phyloP scores from a whole-genome alignment of 2,329 filamentous ascomycete genomes.

The Exophiala viscosa region DNA sequence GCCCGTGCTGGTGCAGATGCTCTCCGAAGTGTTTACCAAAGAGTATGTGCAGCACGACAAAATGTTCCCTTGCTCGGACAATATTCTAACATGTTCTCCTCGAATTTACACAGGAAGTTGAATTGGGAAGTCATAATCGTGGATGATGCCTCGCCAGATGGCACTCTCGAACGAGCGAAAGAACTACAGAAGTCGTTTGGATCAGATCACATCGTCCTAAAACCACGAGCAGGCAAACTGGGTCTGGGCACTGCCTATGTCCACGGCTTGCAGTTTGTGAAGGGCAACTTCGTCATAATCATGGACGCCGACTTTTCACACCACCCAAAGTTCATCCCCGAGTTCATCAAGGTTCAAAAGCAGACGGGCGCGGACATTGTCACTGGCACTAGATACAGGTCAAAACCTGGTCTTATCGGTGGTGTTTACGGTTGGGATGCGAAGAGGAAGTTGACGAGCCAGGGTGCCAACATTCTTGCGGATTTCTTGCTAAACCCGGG shows the following conservation, averaged over 20 bases:
- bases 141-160: conserved; percentile 95
- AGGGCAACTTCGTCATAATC: conserved; percentile 96
- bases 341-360: conserved; percentile 83
- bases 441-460: conserved; percentile 69
- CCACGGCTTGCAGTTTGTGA: conserved; percentile 83
- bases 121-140: conserved; percentile 98
- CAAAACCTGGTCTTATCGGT: conserved; percentile 61
- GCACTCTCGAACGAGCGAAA: conserved; percentile 83
- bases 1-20: conserved; percentile 89
- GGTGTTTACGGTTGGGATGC: conserved; percentile 97
- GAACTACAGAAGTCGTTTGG: conserved; percentile 86
- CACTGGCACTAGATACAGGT: conserved; percentile 83
- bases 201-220: conserved; percentile 71
- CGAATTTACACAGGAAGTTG: conserved; percentile 61
- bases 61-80: neutral
- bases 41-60: conserved; percentile 55
- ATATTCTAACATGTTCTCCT: neutral
- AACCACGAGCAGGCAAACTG: conserved; percentile 88
- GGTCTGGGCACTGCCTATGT: conserved; percentile 97
- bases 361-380: conserved; percentile 87
- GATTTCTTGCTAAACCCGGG: conserved; percentile 90
- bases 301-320: conserved; percentile 99
- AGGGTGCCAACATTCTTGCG: conserved; percentile 90
- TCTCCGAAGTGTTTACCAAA: conserved; percentile 87
- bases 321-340: conserved; percentile 97